Evolutionary conservation across 2,329 filamentous ascomycete species (phyloP).

Genomic region (Hortaea werneckii): DNA sequence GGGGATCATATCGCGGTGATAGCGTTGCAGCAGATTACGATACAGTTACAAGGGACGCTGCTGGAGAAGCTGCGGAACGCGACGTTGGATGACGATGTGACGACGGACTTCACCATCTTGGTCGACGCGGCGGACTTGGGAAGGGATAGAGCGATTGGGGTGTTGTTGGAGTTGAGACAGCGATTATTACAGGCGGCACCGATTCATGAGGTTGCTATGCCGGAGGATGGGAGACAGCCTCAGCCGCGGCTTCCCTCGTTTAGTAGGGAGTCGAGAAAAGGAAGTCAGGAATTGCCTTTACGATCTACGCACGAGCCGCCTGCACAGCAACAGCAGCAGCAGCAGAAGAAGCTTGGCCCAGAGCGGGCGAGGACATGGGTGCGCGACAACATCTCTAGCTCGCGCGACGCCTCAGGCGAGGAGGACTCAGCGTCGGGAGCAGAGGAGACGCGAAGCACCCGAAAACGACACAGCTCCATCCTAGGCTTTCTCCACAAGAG

Average conservation of each 20-base stretch:
- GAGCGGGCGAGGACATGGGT: slow-evolving; percentile 11
- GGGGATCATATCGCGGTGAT: slow-evolving; percentile 24
- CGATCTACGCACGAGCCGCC: neutral
- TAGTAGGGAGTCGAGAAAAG: neutral
- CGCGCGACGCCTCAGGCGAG: slow-evolving; percentile 15
- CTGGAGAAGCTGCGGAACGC: slow-evolving; percentile 22
- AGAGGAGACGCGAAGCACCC: slow-evolving; percentile 10
- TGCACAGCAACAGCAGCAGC: neutral
- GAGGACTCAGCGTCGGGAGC: slow-evolving; percentile 17
- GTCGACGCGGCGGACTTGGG: slow-evolving; percentile 22
- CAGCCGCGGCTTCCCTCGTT: neutral
- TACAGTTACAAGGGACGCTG: slow-evolving; percentile 20
- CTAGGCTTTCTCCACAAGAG: slow-evolving; percentile 16
- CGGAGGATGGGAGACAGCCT: neutral
- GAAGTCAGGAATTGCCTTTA: neutral
- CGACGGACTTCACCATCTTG: slow-evolving; percentile 19
- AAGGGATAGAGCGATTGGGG: slow-evolving; percentile 20
- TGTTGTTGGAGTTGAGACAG: slow-evolving; percentile 21
- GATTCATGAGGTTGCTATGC: slow-evolving; percentile 1
- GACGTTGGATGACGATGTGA: slow-evolving; percentile 20
- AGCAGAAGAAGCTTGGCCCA: neutral
- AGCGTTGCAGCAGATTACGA: slow-evolving; percentile 22
- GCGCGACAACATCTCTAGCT: slow-evolving; percentile 9
- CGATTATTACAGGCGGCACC: slow-evolving; percentile 13
- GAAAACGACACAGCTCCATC: slow-evolving; percentile 18